Percentiles rank a stretch among this genome's conserved stretches.
These are phyloP conservation scores for Globisporangium iwayamae DNA, from an alignment of 352 stramenopile species.

Conservation along the genomic window DNA sequence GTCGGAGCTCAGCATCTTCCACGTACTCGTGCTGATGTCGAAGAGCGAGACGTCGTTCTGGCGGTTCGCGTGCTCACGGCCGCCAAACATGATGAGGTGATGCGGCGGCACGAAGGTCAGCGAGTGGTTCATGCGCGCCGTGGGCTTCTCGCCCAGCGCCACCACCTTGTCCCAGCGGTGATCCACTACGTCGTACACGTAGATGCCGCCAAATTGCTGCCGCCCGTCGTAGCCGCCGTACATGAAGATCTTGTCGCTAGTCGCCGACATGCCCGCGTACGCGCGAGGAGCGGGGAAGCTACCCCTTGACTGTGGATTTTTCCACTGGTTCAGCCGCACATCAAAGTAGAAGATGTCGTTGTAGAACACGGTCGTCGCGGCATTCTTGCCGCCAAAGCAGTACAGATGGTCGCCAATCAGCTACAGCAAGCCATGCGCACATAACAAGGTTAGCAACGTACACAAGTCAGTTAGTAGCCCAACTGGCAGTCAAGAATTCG, in stretches of 20 bases:
- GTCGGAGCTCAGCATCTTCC: conserved; percentile 23
- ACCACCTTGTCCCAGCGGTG: conserved; percentile 56
- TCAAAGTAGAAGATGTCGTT: conserved; percentile 82
- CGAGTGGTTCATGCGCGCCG: conserved; percentile 57
- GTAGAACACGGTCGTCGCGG: conserved; percentile 39
- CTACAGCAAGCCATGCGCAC: conserved; percentile 13
- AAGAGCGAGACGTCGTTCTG: conserved; percentile 61
- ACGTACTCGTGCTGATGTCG: conserved; percentile 30
- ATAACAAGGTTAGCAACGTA: background rate
- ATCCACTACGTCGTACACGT: conserved; percentile 44
- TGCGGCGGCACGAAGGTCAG: conserved; percentile 43
- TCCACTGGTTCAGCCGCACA: conserved; percentile 54
- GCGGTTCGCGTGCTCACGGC: conserved; percentile 34
- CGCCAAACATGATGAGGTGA: conserved; percentile 62
- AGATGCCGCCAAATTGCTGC: conserved; percentile 56
- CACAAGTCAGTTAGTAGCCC: background rate
- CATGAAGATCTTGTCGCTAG: conserved; percentile 57
- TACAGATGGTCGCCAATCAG: conserved; percentile 58
- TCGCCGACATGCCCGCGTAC: conserved; percentile 48
- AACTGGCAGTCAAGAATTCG: background rate
- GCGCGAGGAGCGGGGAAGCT: conserved; percentile 37
- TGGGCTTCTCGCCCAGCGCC: conserved; percentile 31
- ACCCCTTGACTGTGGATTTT: conserved; percentile 28
- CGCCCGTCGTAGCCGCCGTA: conserved; percentile 57
- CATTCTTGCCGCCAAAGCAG: conserved; percentile 71